Evolutionary conservation across 2,329 filamentous ascomycete genomes (phyloP), one percentile per base, ranked within the genome.

Genomic region (Trichophyton benhamiae): DNA sequence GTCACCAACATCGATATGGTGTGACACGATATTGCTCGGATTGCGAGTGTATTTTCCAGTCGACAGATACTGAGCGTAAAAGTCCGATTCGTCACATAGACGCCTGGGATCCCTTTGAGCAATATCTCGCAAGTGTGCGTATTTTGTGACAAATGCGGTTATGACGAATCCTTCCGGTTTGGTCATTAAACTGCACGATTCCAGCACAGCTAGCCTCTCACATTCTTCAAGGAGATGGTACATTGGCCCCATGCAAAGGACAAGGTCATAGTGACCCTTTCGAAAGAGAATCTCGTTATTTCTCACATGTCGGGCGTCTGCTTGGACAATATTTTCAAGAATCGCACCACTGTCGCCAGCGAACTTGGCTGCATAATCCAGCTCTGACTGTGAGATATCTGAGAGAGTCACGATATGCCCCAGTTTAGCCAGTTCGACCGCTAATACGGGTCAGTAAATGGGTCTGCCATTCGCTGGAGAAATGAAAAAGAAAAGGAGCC

Each of bases 111-210:
- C 57, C 22, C 33, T 33, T 22, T 59, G 57, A 7, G 57, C 57
- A 22, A 59, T 22, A 15, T 59, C 57, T 9, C 57, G 30, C n/a
- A 57, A 25, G n/a, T 59, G 57, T 20, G 57, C 57, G 22, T 38
- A 59, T 41, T 59, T 59, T 17, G 57, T 59, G n/a, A 59, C 57
- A 13, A 59, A 59, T n/a, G 57, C 33, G 15, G 57, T 17, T 27
- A 59, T n/a, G 8, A 59, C n/a, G 38, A 41, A 59, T 13, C 57
- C 57, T 27, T 27, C 38, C 4, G 57, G 57, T 22, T 22, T 59
- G 7, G 22, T 15, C 57, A 59, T 59, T 20, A 38, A 8, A n/a
- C 15, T 27, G 38, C 57, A 59, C 7, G 30, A 27, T 17, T 59
- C 22, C 13, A 59, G 57, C 11, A 59, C 5, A 17, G 30, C n/a